phyloP scores from a whole-genome alignment of 768 basidiomycete genomes.

The Pulveroboletus frians region DNA sequence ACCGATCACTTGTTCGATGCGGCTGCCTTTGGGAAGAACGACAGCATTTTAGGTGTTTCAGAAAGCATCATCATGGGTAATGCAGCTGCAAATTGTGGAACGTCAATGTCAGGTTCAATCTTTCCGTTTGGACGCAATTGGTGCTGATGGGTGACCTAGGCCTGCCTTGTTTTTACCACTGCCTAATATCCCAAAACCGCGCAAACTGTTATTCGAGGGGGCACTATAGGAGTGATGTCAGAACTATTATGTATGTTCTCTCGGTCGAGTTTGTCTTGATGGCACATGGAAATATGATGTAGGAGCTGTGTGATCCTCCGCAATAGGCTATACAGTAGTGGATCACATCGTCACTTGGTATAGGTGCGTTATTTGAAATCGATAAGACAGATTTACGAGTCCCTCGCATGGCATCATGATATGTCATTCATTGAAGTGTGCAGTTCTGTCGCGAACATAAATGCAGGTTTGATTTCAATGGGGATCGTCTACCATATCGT shows the following conservation, averaged over 20 bases:
- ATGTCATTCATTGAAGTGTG: neutral
- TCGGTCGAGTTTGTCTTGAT: too few relatives aligned
- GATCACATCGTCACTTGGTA: neutral
- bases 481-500: neutral
- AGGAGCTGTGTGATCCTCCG: too few relatives aligned
- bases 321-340: neutral
- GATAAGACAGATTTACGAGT: too few relatives aligned
- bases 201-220: slow-evolving; percentile 33
- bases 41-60: slow-evolving; percentile 92
- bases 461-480: neutral
- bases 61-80: slow-evolving; percentile 99
- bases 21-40: slow-evolving; percentile 91
- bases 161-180: slow-evolving; percentile 32
- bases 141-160: slow-evolving; percentile 21
- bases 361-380: too few relatives aligned
- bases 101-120: slow-evolving; percentile 66
- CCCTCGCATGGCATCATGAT: too few relatives aligned
- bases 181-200: slow-evolving; percentile 32
- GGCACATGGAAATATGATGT: neutral
- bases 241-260: too few relatives aligned
- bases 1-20: slow-evolving; percentile 99
- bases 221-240: slow-evolving; percentile 16
- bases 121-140: neutral
- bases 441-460: too few relatives aligned
- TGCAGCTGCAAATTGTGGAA: slow-evolving; percentile 89